Base-by-base conservation (phyloP, 2,329 filamentous ascomycete genomes). In the Pezicula radicicola region DNA sequence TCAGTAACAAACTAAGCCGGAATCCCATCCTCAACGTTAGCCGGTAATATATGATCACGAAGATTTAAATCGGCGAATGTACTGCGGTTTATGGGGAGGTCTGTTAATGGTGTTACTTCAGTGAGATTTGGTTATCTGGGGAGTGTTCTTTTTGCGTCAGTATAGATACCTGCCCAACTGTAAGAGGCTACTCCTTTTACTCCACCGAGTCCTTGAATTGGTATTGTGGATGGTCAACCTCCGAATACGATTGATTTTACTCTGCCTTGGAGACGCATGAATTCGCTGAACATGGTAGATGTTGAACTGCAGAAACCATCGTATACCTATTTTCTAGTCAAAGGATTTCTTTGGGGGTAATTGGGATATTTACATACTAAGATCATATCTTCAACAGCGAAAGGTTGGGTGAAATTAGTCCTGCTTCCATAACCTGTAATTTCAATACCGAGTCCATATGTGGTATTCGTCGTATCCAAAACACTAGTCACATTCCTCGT, bases 161-260 rank as follows among this genome's bases (percentile, higher is more conserved):
- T 36, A 28, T 50, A 48, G 10, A 53, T 15, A 21, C 39, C 19
- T 3, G n/a, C 4, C 37, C 40, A 56, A n/a, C 41, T 45, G 10
- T 33, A 36, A 3, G 48, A 61, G 45, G 74, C 71, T 0, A 68
- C 68, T 35, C 84, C 84, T 60, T 84, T 81, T 44, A 80, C 77
- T 21, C 83, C 84, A n/a, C 83, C 81, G 16, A 85, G 72, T 6
- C 74, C 75, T 68, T 85, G 81, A 72, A 84, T 86, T 1, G 78
- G 75, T 0, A 67, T 67, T 1, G 71, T 60, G 8, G 68, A 66
- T 0, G 83, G 77, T 1, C 79, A 76, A 2, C 85, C 84, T n/a
- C 84, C 84, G 9, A 83, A 68, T 1, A 72, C 72, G 44, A 85
- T 72, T 37, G 77, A 78, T 53, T 75, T 76, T 6, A 85, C 75